Base-by-base conservation (phyloP, 306 rosid genomes). In the Mimosa pudica region DNA sequence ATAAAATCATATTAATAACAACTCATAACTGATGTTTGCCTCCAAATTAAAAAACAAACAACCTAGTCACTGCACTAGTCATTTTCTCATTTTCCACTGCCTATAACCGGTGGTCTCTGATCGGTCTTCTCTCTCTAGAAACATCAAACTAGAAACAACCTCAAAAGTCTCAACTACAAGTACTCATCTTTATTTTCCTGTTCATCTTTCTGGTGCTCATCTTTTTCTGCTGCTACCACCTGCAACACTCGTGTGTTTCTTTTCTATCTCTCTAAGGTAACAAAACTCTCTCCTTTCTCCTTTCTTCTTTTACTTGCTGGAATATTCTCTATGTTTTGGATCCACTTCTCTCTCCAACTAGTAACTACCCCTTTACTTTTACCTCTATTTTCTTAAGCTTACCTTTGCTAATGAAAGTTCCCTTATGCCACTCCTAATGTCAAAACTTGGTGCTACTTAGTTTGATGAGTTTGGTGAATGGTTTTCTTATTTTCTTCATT, bases 61-160 rank as follows among this genome's bases (percentile, higher is more conserved):
- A 38, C 42, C 42, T 38, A n/a, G 7, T 16, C 30, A 24, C 4
- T 12, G 13, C 65, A 20, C 42, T 38, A 2, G 42, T 8, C 10
- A 45, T 63, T 70, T 33, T 64, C n/a, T 57, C 61, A 48, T 35
- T 10, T 24, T 72, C 38, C 73, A 86, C 86, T 10, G 85, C 77
- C 77, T 76, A 83, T 73, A 75, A 47, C 81, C 77, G 69, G 82
- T 78, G 44, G 16, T 12, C 82, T 76, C 51, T 0, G 49, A 38
- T 79, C 68, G 20, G 54, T 73, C 82, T 24, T 49, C 17, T 38
- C 5, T 4, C 60, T 17, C 20, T 54, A 2, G 30, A 54, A 6
- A 7, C 0, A 10, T 7, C 42, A 12, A 12, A 24, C 30, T 24
- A 24, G 30, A 24, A 0, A 3, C 4, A 4, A n/a, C 18, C 38